Base-by-base conservation (phyloP, 1,139 yeast genomes). In the Sugiyamaella neomexicana region DNA sequence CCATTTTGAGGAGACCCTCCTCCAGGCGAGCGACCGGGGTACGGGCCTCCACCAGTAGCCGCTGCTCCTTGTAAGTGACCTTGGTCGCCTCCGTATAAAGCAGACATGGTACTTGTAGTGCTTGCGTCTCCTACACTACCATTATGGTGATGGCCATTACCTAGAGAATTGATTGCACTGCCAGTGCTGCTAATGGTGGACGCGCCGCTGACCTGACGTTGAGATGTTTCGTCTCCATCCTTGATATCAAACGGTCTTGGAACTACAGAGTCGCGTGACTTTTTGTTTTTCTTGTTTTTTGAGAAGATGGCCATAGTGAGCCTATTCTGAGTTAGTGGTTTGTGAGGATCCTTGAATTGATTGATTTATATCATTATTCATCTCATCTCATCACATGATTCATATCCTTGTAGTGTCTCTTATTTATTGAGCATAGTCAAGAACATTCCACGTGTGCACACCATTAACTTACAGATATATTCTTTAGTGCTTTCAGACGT, bases 211-310 rank as follows among this genome's bases (percentile, higher is more conserved):
- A 46, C 55, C 23, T 55, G 56, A 2, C 56, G 50, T 32, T 45
- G 52, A 15, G 61, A 20, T 23, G 46, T 32, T 1, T 56, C 45
- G 20, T 46, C 43, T 16, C 56, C 46, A 31, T 48, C 50, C 36
- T 53, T 53, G 40, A 57, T 40, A 5, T 42, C 46, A 39, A 25
- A 17, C 17, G 56, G 27, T 13, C 52, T 54, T 1, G 57, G 60
- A 39, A 58, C 53, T 15, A 58, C 60, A 34, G 67, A 64, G 56
- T 60, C 59, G 17, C 66, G 57, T 17, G 65, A 42, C 57, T 64
- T 64, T 51, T 64, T 64, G 45, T 58, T 61, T 52, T 63, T 62
- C 42, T 62, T 61, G 56, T 63, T 62, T 41, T 56, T 51, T 42
- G 54, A 47, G 32, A 65, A 60, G 47, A 65, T 64, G 20, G 67